These are phyloP conservation scores for Luffa aegyptiaca DNA, from an alignment of 306 rosid genomes.

Conservation along the genomic window DNA sequence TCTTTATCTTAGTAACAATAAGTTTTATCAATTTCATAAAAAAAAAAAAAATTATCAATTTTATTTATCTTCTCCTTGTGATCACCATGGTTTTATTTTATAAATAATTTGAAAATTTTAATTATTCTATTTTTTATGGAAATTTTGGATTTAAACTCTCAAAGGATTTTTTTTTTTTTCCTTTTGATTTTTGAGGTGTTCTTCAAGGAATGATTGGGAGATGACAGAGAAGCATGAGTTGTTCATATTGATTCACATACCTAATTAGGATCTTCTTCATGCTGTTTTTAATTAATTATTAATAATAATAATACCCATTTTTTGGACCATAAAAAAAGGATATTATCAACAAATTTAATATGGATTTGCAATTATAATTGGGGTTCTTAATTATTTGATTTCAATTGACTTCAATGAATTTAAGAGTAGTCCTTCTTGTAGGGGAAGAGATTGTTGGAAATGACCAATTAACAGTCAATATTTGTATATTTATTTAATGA, in stretches of 20 bases:
- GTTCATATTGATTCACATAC: conserved; percentile 12
- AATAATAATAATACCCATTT: background rate
- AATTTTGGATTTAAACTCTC: background rate
- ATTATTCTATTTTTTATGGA: background rate
- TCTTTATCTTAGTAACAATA: background rate
- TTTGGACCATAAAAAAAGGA: background rate
- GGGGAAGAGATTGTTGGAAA: background rate
- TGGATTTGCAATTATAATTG: background rate
- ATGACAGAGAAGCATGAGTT: conserved; percentile 31
- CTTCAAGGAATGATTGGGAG: conserved; percentile 19
- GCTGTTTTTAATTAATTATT: background rate
- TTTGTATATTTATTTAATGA: background rate
- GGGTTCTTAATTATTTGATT: background rate
- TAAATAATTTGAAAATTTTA: background rate
- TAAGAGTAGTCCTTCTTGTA: background rate
- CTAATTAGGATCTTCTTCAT: conserved; percentile 10
- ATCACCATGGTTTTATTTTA: background rate
- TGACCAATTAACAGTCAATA: background rate
- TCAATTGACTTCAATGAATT: background rate
- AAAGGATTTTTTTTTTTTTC: background rate
- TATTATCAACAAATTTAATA: background rate
- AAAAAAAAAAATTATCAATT: too few relatives aligned
- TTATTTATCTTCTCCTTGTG: background rate
- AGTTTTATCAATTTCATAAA: too few relatives aligned
- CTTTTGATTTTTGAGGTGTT: background rate